These are phyloP conservation scores for Raddia distichophylla DNA, from an alignment of 176 grass and related monocot species.

Conservation along the genomic window DNA sequence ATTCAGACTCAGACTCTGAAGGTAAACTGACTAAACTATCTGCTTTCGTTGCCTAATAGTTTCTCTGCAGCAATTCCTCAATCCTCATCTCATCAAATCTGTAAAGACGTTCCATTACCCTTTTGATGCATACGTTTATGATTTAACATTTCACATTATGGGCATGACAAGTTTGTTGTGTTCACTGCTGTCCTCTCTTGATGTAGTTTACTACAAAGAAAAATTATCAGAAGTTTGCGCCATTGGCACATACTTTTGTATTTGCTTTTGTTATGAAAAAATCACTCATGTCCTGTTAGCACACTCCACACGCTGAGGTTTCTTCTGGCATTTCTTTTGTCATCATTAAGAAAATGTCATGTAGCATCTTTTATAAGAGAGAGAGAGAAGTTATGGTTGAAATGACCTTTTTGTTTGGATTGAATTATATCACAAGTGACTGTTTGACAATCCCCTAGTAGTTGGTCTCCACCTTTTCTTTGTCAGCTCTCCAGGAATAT, in stretches of 20 bases:
- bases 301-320: background rate
- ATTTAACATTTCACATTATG: constrained; percentile 20
- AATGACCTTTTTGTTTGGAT: constrained; percentile 1
- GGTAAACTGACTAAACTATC: constrained; percentile 42
- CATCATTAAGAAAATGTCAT: background rate
- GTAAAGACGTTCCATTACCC: background rate
- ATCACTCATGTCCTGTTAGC: background rate
- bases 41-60: constrained; percentile 13
- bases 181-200: constrained; percentile 26
- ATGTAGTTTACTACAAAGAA: constrained; percentile 13
- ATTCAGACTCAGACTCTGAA: constrained; percentile 72
- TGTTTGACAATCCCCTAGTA: background rate
- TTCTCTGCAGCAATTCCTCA: constrained; percentile 29
- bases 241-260: constrained; percentile 1
- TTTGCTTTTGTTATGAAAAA: constrained; percentile 21
- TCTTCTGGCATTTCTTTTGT: background rate
- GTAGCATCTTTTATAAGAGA: constrained; percentile 1
- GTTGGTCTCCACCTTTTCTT: background rate
- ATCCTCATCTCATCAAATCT: constrained; percentile 16
- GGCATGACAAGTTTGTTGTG: constrained; percentile 4
- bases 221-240: background rate
- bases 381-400: background rate
- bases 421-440: constrained; percentile 11
- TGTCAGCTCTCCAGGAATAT: background rate
- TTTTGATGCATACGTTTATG: constrained; percentile 19